These are phyloP conservation scores for Neophaeococcomyces mojaviensis DNA, from an alignment of 2,329 filamentous ascomycete species.

Conservation along the genomic window DNA sequence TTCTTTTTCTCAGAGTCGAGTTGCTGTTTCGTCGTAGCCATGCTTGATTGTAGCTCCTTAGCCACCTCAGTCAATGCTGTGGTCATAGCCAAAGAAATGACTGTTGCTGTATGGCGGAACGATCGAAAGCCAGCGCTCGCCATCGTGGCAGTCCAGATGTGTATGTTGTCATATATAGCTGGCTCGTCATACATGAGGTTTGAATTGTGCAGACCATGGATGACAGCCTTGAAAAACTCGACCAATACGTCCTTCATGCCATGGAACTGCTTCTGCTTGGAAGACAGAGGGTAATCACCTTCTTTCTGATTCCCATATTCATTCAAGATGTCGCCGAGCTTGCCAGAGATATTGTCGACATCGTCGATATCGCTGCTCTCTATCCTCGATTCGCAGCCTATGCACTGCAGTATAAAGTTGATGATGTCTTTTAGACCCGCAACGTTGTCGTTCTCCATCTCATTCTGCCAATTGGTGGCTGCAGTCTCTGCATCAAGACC, in stretches of 20 bases:
- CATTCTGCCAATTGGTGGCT: slow-evolving; percentile 50
- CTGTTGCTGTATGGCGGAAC: slow-evolving; percentile 88
- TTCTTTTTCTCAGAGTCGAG: slow-evolving; percentile 69
- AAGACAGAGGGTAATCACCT: slow-evolving; percentile 85
- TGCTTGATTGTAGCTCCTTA: slow-evolving; percentile 60
- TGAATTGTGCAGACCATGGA: slow-evolving; percentile 73
- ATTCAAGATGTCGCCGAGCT: slow-evolving; percentile 76
- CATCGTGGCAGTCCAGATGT: slow-evolving; percentile 84
- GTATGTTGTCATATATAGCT: slow-evolving; percentile 77
- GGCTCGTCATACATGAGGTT: slow-evolving; percentile 69
- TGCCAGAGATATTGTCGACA: slow-evolving; percentile 73
- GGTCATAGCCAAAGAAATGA: slow-evolving; percentile 72
- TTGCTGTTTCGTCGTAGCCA: slow-evolving; percentile 70
- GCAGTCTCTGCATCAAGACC: slow-evolving; percentile 49
- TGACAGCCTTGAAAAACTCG: slow-evolving; percentile 69
- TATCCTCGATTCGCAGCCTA: slow-evolving; percentile 74
- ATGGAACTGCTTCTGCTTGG: slow-evolving; percentile 66
- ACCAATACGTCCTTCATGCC: slow-evolving; percentile 72
- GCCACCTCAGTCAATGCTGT: slow-evolving; percentile 69
- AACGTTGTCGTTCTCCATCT: slow-evolving; percentile 49
- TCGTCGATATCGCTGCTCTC: slow-evolving; percentile 79
- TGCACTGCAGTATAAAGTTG: slow-evolving; percentile 57
- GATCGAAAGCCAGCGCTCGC: slow-evolving; percentile 80
- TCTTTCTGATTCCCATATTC: slow-evolving; percentile 77
- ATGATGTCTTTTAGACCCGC: slow-evolving; percentile 51